phyloP scores from a whole-genome alignment of 1,284 basidiomycete genomes.

The Mycena citricolor region DNA sequence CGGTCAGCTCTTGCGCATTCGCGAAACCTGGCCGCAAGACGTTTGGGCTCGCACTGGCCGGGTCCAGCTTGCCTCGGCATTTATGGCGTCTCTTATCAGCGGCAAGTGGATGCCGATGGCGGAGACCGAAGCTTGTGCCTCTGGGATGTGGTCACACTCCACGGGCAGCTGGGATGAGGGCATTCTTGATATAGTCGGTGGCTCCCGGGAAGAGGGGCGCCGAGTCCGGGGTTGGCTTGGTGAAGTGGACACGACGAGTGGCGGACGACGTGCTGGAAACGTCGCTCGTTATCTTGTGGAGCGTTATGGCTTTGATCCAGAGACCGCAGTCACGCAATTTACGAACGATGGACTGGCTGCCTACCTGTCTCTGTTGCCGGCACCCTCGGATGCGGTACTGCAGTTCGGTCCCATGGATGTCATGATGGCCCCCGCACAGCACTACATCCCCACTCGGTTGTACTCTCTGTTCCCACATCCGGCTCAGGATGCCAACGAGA shows the following conservation, averaged over 20 bases:
- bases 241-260: constrained; percentile 61
- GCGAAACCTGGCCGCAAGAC: constrained; percentile 69
- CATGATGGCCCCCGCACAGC: constrained; percentile 68
- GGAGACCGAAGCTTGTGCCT: constrained; percentile 75
- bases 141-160: constrained; percentile 70
- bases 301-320: constrained; percentile 76
- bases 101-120: constrained; percentile 71
- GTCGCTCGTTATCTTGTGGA: constrained; percentile 75
- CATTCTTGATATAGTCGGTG: constrained; percentile 73
- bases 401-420: constrained; percentile 79
- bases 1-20: constrained; percentile 67
- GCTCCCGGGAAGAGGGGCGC: constrained; percentile 67
- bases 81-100: constrained; percentile 67
- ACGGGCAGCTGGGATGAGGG: constrained; percentile 75
- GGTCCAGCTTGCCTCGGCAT: constrained; percentile 69
- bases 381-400: constrained; percentile 66
- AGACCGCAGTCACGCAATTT: constrained; percentile 73
- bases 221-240: constrained; percentile 73
- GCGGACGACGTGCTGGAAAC: constrained; percentile 61
- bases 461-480: constrained; percentile 76
- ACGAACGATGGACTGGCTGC: constrained; percentile 71
- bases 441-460: constrained; percentile 67
- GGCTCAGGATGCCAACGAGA: constrained; percentile 70
- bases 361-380: constrained; percentile 73
- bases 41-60: constrained; percentile 71